Base-by-base conservation (phyloP, 2,329 filamentous ascomycete species). In the Venturia carpophila region DNA sequence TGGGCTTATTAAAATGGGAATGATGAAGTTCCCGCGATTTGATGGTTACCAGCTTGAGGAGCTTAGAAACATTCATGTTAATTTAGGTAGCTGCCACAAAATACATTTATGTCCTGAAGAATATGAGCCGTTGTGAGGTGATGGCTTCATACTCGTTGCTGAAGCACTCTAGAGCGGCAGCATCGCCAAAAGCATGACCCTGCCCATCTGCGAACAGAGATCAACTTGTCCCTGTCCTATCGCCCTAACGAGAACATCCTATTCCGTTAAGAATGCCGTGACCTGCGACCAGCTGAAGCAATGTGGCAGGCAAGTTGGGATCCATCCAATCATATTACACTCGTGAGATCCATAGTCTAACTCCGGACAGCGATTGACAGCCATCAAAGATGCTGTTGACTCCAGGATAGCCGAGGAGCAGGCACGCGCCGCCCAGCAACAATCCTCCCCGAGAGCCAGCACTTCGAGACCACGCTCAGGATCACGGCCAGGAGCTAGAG, bases 381-480 rank as follows among this genome's bases (percentile, higher is more conserved):
- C 52, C 3, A 58, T 96, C 71, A 90, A 91, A 79, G 90, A 88
- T 71, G 89, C 89, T 67, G 91, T 96, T 75, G 90, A 96, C 75
- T 87, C 87, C 71, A 88, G 88, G 71, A 94, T 97, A 72, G 90
- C 91, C 71, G 91, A 96, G 78, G 92, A 97, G 78, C 91, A 96
- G 77, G 89, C 91, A 66, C 88, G 90, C 66, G 70, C 78, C 49
- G 80, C 63, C 77, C 82, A 70, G 71, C 75, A 42, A 37, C 34
- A 69, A 76, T 76, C 66, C 71, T 77, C 71, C 71, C 75, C 71
- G 75, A 78, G 66, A 72, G 78, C 75, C 67, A 79, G 71, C 69
- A 75, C 82, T 64, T 73, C 78, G 67, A 75, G 80, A 68, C 71
- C 74, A 68, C 74, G 79, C 64, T 78, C 80, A 9, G 77, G 72